These are phyloP conservation scores for Marasmius tenuissimus DNA, from an alignment of 1,284 basidiomycete species.

Conservation along the genomic window DNA sequence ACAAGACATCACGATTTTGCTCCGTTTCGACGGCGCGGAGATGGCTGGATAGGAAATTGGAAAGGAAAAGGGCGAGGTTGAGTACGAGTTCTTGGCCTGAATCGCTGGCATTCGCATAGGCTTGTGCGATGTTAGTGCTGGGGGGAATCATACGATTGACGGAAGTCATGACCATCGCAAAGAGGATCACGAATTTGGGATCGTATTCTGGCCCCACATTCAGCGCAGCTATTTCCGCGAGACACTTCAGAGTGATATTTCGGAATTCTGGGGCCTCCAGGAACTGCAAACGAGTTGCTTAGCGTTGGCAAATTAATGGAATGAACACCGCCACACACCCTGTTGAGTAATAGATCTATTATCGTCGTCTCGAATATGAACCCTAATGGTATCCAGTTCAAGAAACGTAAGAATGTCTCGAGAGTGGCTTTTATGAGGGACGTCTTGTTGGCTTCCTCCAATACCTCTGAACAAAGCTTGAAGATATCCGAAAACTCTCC, in stretches of 20 bases:
- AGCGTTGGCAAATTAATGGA: conserved; percentile 9
- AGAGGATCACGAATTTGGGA: conserved; percentile 95
- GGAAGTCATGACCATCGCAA: conserved; percentile 98
- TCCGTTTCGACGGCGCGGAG: conserved; percentile 92
- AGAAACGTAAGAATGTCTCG: conserved; percentile 93
- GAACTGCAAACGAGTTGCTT: conserved; percentile 59
- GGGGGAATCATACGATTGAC: conserved; percentile 98
- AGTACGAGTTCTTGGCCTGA: conserved; percentile 96
- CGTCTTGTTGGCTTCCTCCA: conserved; percentile 97
- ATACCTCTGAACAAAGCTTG: conserved; percentile 92
- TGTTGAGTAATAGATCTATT: conserved; percentile 90
- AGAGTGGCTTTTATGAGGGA: conserved; percentile 95
- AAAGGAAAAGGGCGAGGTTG: conserved; percentile 95
- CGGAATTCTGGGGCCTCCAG: conserved; percentile 97
- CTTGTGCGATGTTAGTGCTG: conserved; percentile 91
- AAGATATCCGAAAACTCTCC: conserved; percentile 97
- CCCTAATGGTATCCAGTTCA: conserved; percentile 99
- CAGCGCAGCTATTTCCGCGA: conserved; percentile 95
- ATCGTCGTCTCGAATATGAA: conserved; percentile 99
- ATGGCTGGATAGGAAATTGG: conserved; percentile 94
- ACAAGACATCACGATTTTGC: conserved; percentile 87
- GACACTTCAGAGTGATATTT: conserved; percentile 95
- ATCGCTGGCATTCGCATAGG: conserved; percentile 90
- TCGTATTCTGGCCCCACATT: conserved; percentile 99
- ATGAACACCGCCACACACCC: conserved; percentile 53